Evolutionary conservation across 129 eudicot species (phyloP).

Genomic region (Ambrosia trifida): DNA sequence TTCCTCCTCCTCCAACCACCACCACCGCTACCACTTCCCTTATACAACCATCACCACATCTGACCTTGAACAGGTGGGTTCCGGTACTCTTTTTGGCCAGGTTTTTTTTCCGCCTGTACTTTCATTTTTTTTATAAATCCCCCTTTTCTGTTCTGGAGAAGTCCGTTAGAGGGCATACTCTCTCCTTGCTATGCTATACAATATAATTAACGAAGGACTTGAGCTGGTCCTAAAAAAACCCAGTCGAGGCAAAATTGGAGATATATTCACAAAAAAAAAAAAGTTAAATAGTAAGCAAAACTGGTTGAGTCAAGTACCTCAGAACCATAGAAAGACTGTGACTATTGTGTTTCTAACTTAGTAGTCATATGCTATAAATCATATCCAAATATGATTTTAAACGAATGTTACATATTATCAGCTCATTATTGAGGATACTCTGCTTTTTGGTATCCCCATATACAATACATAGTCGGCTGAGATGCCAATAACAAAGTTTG

Average conservation of each 20-base stretch:
- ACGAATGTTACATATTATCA: conserved; percentile 6
- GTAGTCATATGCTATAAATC: conserved; percentile 4
- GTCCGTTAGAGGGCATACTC: conserved; percentile 8
- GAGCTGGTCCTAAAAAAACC: no score
- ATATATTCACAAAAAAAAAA: no score
- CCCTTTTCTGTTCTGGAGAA: neutral
- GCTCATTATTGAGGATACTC: neutral
- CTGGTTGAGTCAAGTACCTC: no score
- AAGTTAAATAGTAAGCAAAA: no score
- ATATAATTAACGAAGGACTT: no score
- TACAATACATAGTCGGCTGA: neutral
- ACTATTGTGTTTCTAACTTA: conserved; percentile 7
- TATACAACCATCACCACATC: no score
- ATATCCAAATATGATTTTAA: conserved; percentile 11
- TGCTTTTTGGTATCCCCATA: conserved; percentile 3
- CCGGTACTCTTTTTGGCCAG: conserved; percentile 74
- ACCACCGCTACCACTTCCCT: no score
- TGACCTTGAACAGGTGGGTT: no score
- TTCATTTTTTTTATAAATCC: neutral
- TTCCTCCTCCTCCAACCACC: no score
- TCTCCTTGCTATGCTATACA: neutral
- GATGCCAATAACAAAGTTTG: no score
- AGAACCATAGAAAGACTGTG: no score
- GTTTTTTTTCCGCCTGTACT: conserved; percentile 27
- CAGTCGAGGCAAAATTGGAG: no score